Percentiles rank a stretch among this genome's conserved stretches.
These are phyloP conservation scores for Sporothrix protearum DNA, from an alignment of 2,329 filamentous ascomycete species.

Conservation along the genomic window DNA sequence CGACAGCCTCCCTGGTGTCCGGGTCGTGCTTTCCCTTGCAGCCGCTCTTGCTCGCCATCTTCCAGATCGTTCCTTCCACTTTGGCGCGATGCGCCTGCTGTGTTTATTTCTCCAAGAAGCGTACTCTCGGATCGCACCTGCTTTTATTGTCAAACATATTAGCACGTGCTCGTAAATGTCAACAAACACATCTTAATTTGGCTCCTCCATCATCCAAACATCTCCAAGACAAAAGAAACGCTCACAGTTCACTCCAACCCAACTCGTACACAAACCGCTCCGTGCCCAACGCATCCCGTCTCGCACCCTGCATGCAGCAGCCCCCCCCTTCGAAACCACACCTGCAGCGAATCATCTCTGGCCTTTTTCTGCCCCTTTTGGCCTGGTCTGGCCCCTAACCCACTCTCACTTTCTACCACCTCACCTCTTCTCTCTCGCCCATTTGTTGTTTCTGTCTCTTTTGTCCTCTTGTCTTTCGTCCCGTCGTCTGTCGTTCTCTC, in stretches of 20 bases:
- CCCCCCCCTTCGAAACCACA: background rate
- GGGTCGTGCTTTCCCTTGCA: background rate
- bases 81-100: background rate
- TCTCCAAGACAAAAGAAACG: background rate
- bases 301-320: constrained; percentile 20
- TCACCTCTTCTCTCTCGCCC: background rate
- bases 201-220: background rate
- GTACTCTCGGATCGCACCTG: background rate
- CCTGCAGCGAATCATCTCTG: constrained; percentile 23
- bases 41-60: background rate
- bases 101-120: background rate
- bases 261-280: constrained; percentile 6
- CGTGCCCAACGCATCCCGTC: constrained; percentile 19
- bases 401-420: constrained; percentile 13
- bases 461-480: constrained; percentile 8
- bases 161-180: background rate
- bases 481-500: background rate
- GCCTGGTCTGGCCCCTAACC: constrained; percentile 23
- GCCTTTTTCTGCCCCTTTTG: background rate
- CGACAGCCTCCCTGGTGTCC: background rate
- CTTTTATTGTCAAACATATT: background rate
- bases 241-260: background rate
- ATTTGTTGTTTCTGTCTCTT: background rate
- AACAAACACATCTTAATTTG: background rate
- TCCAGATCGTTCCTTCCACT: background rate